phyloP scores from a whole-genome alignment of 257 asterid genomes.

The Osmanthus fragrans region DNA sequence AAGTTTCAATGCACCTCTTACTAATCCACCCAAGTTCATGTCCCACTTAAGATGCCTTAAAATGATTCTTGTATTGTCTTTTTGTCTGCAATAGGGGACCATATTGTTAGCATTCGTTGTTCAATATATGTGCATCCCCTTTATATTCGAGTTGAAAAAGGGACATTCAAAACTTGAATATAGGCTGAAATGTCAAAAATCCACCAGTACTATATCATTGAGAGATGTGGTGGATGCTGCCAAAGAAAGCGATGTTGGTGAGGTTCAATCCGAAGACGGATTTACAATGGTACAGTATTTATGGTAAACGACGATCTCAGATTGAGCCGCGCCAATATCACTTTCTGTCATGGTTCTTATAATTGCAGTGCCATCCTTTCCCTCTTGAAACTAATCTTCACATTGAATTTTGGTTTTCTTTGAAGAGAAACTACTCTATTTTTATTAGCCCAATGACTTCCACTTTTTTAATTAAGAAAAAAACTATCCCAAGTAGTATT shows the following conservation, averaged over 20 bases:
- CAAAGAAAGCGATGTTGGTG: slow-evolving; percentile 79
- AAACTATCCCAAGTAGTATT: no score
- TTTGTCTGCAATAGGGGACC: slow-evolving; percentile 15
- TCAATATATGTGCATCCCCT: background rate
- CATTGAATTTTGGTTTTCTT: background rate
- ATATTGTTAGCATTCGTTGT: background rate
- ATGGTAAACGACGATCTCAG: slow-evolving; percentile 68
- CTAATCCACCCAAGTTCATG: slow-evolving; percentile 24
- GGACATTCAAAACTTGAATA: background rate
- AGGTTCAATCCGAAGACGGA: slow-evolving; percentile 92
- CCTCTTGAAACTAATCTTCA: background rate
- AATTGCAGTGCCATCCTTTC: background rate
- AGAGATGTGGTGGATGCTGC: background rate
- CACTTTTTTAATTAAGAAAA: no score
- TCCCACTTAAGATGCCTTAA: background rate
- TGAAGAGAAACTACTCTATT: no score
- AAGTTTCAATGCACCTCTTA: slow-evolving; percentile 11
- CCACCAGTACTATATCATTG: background rate
- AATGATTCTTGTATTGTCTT: slow-evolving; percentile 26
- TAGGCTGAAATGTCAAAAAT: slow-evolving; percentile 1
- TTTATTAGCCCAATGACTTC: no score
- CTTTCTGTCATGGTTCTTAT: slow-evolving; percentile 26
- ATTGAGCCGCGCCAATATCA: slow-evolving; percentile 99
- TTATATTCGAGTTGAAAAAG: background rate
- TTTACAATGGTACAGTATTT: slow-evolving; percentile 28